A percentile compares a stretch with the other conserved stretches of the same genome.
Conservation (phyloP, 352 stramenopile genomes). For the Pythium volutum region DNA sequence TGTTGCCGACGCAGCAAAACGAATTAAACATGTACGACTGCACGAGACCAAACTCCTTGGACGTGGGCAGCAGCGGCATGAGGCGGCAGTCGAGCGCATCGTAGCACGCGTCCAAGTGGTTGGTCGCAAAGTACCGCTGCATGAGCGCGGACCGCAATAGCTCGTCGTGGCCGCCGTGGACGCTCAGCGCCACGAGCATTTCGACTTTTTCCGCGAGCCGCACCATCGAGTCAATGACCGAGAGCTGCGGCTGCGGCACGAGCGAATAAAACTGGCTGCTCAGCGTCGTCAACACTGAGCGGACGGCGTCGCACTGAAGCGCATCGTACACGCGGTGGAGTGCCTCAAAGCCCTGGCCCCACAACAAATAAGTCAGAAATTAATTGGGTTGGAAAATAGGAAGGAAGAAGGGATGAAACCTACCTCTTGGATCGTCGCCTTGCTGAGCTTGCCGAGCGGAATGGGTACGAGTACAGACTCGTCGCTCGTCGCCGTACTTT, state of each 20-base stretch:
- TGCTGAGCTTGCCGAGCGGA: constrained; percentile 44
- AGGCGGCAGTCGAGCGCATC: constrained; percentile 48
- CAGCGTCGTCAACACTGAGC: constrained; percentile 36
- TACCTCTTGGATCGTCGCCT: constrained; percentile 34
- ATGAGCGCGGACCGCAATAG: constrained; percentile 29
- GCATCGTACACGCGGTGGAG: constrained; percentile 60
- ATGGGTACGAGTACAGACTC: constrained; percentile 17
- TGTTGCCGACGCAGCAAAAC: constrained; percentile 43
- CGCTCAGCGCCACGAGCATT: constrained; percentile 51
- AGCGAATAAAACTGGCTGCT: constrained; percentile 71
- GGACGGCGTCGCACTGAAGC: constrained; percentile 38
- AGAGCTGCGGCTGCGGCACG: constrained; percentile 49
- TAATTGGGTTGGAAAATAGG: neutral
- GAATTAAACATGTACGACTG: constrained; percentile 70
- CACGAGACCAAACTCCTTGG: constrained; percentile 53
- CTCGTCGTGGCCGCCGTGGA: constrained; percentile 41
- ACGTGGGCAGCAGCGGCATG: constrained; percentile 36
- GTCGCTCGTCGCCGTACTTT: neutral
- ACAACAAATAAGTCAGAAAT: neutral
- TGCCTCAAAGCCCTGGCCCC: constrained; percentile 57
- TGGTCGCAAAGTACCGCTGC: constrained; percentile 36
- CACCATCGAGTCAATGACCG: constrained; percentile 65
- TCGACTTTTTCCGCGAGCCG: constrained; percentile 60
- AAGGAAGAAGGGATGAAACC: neutral
- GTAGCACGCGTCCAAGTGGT: constrained; percentile 68